These are phyloP conservation scores for Stephania yunnanensis DNA, from an alignment of 164 flowering plant species.

Conservation along the genomic window DNA sequence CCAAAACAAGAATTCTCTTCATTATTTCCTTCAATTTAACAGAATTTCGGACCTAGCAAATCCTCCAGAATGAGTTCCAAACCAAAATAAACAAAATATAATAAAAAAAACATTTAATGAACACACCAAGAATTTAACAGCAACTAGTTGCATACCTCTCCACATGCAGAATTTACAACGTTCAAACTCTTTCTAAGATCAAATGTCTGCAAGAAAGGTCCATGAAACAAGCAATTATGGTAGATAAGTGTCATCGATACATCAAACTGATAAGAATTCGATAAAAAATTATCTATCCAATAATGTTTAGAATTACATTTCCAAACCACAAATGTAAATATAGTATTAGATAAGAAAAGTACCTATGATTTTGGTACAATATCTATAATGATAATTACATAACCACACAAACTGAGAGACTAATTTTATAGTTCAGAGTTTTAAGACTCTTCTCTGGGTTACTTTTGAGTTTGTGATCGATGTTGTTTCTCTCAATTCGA, in stretches of 20 bases:
- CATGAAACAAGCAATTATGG: neutral
- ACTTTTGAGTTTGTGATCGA: too few relatives aligned
- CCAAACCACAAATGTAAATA: too few relatives aligned
- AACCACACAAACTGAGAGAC: too few relatives aligned
- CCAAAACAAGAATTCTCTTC: conserved; percentile 78
- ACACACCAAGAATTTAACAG: neutral
- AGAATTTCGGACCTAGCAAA: conserved; percentile 66
- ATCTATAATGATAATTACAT: too few relatives aligned
- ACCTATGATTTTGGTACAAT: too few relatives aligned
- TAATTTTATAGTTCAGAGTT: too few relatives aligned
- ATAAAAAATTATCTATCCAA: neutral
- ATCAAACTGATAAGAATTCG: neutral
- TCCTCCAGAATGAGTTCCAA: conserved; percentile 1
- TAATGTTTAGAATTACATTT: too few relatives aligned
- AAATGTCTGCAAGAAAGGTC: conserved; percentile 42
- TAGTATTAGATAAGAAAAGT: too few relatives aligned
- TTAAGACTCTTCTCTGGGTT: too few relatives aligned
- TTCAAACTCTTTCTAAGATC: conserved; percentile 75
- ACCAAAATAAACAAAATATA: neutral
- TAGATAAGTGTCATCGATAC: neutral
- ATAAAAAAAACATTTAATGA: neutral
- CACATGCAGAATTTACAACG: conserved; percentile 72
- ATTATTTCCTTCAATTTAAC: conserved; percentile 73
- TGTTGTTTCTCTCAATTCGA: too few relatives aligned
- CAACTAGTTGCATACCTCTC: conserved; percentile 49